A percentile compares a stretch with the other conserved stretches of the same genome.
phyloP scores from a whole-genome alignment of 495 filamentous ascomycete species.

The Aspergillus coremiiformis region DNA sequence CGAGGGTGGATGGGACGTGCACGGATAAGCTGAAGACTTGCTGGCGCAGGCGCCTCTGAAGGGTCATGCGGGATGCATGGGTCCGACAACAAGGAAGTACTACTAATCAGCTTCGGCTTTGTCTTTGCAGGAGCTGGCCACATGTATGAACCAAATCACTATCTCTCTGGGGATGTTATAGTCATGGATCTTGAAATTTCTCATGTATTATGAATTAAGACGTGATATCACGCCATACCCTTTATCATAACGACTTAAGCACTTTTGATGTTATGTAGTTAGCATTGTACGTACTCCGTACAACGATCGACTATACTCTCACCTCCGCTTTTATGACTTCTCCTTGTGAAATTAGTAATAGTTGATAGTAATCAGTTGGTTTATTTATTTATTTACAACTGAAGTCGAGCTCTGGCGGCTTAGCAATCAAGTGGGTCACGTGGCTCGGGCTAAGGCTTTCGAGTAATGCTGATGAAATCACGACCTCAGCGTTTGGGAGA shows the following conservation, averaged over 20 bases:
- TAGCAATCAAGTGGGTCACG: background rate
- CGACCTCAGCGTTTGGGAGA: background rate
- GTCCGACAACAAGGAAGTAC: too few relatives aligned
- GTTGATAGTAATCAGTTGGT: too few relatives aligned
- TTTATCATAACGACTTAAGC: background rate
- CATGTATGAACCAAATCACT: background rate
- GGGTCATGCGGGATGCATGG: background rate
- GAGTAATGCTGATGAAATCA: background rate
- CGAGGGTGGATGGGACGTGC: background rate
- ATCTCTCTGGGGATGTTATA: background rate
- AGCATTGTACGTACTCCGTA: too few relatives aligned
- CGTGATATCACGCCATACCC: background rate
- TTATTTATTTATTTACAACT: too few relatives aligned
- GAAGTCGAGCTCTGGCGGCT: background rate
- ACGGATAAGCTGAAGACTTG: background rate
- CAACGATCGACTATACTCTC: background rate
- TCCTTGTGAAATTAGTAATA: background rate
- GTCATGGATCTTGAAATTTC: background rate
- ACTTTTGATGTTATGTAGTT: background rate
- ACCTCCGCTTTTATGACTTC: background rate
- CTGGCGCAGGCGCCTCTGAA: conserved; percentile 12
- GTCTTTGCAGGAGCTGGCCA: background rate
- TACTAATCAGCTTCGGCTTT: conserved; percentile 5
- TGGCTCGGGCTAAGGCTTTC: background rate
- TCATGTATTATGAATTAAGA: conserved; percentile 2